These are phyloP conservation scores for Russula sp. DNA, from an alignment of 768 basidiomycete genomes.

Conservation along the genomic window DNA sequence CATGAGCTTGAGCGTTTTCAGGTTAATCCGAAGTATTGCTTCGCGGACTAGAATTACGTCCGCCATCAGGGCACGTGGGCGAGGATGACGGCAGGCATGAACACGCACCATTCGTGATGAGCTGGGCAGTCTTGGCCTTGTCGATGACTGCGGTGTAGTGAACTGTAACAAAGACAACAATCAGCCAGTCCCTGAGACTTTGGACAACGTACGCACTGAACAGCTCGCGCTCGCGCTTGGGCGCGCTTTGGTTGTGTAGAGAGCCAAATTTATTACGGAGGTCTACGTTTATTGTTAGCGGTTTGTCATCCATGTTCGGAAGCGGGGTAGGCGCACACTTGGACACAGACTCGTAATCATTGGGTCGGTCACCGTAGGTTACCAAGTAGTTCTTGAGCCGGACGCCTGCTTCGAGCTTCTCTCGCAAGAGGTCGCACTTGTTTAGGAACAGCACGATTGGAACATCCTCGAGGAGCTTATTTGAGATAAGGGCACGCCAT, in stretches of 20 bases:
- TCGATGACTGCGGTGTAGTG: slow-evolving; percentile 82
- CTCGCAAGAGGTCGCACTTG: slow-evolving; percentile 72
- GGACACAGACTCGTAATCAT: slow-evolving; percentile 71
- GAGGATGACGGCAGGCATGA: too few relatives aligned
- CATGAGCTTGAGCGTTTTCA: slow-evolving; percentile 53
- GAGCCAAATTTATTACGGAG: slow-evolving; percentile 68
- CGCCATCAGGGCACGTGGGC: background rate
- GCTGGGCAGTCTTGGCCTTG: slow-evolving; percentile 63
- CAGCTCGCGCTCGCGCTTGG: slow-evolving; percentile 66
- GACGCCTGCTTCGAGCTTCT: slow-evolving; percentile 73
- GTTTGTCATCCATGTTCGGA: background rate
- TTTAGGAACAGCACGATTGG: slow-evolving; percentile 79
- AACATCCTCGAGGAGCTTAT: slow-evolving; percentile 66
- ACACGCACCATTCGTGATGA: slow-evolving; percentile 63
- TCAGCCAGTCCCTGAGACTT: background rate
- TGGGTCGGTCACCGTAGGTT: slow-evolving; percentile 66
- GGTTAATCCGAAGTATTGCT: slow-evolving; percentile 58
- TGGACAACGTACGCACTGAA: slow-evolving; percentile 46
- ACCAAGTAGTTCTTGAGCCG: slow-evolving; percentile 62
- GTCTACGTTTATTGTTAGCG: slow-evolving; percentile 38
- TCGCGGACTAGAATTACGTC: slow-evolving; percentile 41
- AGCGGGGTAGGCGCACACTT: slow-evolving; percentile 46
- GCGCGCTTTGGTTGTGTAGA: slow-evolving; percentile 60
- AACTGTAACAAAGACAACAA: slow-evolving; percentile 37
- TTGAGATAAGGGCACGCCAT: slow-evolving; percentile 68